Percentiles rank a stretch among this genome's conserved stretches.
phyloP scores from a whole-genome alignment of 768 basidiomycete species.

The Pholiota conissans region DNA sequence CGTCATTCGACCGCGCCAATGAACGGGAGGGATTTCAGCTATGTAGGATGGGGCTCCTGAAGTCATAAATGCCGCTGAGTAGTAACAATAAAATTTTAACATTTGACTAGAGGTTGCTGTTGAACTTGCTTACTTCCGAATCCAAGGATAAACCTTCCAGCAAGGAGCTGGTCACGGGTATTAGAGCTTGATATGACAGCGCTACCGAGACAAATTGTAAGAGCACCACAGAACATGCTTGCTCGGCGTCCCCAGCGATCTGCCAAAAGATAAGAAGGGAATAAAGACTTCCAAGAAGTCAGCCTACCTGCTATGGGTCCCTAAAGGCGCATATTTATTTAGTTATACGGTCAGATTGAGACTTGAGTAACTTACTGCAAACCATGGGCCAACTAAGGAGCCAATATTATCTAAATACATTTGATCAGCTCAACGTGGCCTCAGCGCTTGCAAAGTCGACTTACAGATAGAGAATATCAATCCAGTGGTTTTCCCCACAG shows the following conservation, averaged over 20 bases:
- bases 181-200: not conserved
- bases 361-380: not conserved
- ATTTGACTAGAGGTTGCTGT: too few species aligned
- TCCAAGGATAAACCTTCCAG: not conserved
- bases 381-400: not conserved
- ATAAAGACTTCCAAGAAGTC: not conserved
- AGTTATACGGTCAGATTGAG: not conserved
- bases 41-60: slow-evolving; percentile 2
- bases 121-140: not conserved
- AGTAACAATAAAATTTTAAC: too few species aligned
- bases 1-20: slow-evolving; percentile 1
- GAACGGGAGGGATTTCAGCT: not conserved
- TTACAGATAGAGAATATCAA: not conserved
- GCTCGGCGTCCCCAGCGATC: not conserved
- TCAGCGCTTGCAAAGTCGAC: too few species aligned
- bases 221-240: not conserved
- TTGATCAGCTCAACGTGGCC: not conserved
- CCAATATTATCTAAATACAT: not conserved
- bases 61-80: slow-evolving; percentile 2
- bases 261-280: not conserved
- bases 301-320: not conserved
- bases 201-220: not conserved
- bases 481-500: not conserved
- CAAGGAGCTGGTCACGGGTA: not conserved
- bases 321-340: not conserved